Evolutionary conservation across 306 rosid species (phyloP), one percentile per base, ranked within the genome.

Genomic region (Cucurbita ficifolia): DNA sequence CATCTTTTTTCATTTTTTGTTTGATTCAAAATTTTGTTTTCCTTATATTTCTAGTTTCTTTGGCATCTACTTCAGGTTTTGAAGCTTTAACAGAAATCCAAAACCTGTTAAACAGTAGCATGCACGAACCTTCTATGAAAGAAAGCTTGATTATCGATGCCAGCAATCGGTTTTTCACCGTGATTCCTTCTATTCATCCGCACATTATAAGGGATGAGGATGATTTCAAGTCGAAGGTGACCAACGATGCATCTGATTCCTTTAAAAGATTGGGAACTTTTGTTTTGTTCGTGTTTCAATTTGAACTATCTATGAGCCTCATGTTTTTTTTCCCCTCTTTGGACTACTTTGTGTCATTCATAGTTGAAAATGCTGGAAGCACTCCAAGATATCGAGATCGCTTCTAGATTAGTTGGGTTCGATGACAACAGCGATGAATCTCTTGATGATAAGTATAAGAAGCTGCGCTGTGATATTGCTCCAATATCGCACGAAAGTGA

Each of bases 321-420:
- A 35, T 60, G 36, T 75, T 71, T 81, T 29, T 68, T 17, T 16
- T 39, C 29, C 72, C 19, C 10, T 40, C 10, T 80, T 55, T 21
- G 55, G 24, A 40, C 56, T 65, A 58, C 9, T 40, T 35, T 22
- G 79, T 64, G 78, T 59, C 33, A 29, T 46, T 79, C 77, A 75
- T 79, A 93, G 99, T 93, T 94, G 84, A 94, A 93, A 93, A 94
- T 94, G 97, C 85, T 94, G 77, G 99, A 94, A 82, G 96, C 99
- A 76, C 99, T 94, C 79, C 97, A 94, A 84, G 96, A 94, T 79
- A 94, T 94, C 77, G 99, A 94, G 81, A 91, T 94, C 77, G 99
- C 99, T 77, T 94, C 99, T 70, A 85, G 92, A 81, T 85, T 94
- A 82, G 97, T 94, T 68, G 97, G 99, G 54, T 94, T 94, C 79